Evolutionary conservation across 176 grass and related monocot genomes (phyloP).

Genomic region (Oropetium thomaeum): DNA sequence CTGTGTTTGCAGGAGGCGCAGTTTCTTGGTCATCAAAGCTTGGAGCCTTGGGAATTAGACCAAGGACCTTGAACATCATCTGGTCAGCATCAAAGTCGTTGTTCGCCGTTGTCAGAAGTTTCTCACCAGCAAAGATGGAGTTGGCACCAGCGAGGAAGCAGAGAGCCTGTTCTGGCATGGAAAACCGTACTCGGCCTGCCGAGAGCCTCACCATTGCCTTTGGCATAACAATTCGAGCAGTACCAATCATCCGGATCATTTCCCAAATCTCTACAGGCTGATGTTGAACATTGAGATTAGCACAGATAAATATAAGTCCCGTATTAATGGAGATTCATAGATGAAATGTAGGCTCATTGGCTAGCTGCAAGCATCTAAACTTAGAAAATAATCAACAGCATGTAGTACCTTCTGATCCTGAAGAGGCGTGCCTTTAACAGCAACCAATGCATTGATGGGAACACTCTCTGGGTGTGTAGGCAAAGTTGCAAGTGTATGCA

Average conservation of each 20-base stretch:
- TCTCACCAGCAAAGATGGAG: constrained; percentile 87
- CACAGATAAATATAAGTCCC: not conserved
- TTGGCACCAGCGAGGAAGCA: constrained; percentile 95
- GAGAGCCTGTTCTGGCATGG: constrained; percentile 87
- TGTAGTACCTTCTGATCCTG: constrained; percentile 84
- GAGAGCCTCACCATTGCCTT: constrained; percentile 96
- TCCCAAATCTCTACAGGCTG: constrained; percentile 98
- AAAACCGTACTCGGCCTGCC: constrained; percentile 83
- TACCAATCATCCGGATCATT: constrained; percentile 97
- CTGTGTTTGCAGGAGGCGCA: not conserved
- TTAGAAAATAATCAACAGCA: constrained; percentile 1
- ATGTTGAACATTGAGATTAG: constrained; percentile 22
- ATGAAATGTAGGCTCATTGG: not conserved
- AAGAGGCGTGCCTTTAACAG: constrained; percentile 95
- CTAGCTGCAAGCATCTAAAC: not conserved
- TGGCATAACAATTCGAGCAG: constrained; percentile 88
- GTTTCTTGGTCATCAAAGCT: constrained; percentile 47
- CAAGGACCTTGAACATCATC: constrained; percentile 92
- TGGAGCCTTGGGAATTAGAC: constrained; percentile 75
- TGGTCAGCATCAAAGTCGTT: constrained; percentile 86
- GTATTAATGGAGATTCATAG: not conserved
- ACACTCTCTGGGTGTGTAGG: constrained; percentile 90
- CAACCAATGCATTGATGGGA: constrained; percentile 93
- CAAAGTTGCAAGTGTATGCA: constrained; percentile 92
- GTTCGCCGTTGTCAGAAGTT: constrained; percentile 73